Evolutionary conservation across 78 protist genomes (phyloP).

Genomic region (Polysphondylium violaceum): DNA sequence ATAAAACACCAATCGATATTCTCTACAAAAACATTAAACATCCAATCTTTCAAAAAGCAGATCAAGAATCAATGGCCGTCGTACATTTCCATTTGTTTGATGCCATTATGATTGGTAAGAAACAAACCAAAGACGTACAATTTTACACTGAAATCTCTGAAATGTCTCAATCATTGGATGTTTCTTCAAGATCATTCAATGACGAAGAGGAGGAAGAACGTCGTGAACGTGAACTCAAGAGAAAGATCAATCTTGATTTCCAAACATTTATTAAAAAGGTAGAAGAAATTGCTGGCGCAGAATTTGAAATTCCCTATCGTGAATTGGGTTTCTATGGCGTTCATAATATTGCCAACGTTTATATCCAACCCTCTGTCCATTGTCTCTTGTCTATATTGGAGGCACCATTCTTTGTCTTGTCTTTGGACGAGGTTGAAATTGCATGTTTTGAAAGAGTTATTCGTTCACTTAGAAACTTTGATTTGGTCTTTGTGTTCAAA

Average conservation of each 20-base stretch:
- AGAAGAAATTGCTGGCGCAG: conserved; percentile 73
- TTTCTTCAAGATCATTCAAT: conserved; percentile 45
- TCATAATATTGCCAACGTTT: conserved; percentile 72
- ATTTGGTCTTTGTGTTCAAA: conserved; percentile 93
- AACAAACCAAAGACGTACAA: conserved; percentile 94
- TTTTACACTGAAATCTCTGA: conserved; percentile 92
- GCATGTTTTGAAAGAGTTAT: conserved; percentile 95
- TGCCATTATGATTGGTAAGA: conserved; percentile 95
- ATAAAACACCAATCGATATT: conserved; percentile 85
- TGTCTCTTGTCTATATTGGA: conserved; percentile 90
- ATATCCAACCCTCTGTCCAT: conserved; percentile 89
- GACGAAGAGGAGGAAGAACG: conserved; percentile 95
- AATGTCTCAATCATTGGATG: conserved; percentile 49
- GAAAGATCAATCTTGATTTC: conserved; percentile 85
- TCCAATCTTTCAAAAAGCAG: conserved; percentile 96
- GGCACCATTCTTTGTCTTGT: conserved; percentile 92
- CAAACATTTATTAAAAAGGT: conserved; percentile 71
- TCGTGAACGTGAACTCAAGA: conserved; percentile 86
- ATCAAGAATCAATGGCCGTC: conserved; percentile 88
- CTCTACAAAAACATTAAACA: conserved; percentile 92
- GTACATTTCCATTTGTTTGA: conserved; percentile 95
- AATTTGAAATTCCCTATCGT: conserved; percentile 94
- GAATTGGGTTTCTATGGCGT: conserved; percentile 95
- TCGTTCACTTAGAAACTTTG: conserved; percentile 89
- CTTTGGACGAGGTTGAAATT: conserved; percentile 94